These are phyloP conservation scores for Ophioceras dolichostomum DNA, from an alignment of 2,329 filamentous ascomycete genomes.

Conservation along the genomic window DNA sequence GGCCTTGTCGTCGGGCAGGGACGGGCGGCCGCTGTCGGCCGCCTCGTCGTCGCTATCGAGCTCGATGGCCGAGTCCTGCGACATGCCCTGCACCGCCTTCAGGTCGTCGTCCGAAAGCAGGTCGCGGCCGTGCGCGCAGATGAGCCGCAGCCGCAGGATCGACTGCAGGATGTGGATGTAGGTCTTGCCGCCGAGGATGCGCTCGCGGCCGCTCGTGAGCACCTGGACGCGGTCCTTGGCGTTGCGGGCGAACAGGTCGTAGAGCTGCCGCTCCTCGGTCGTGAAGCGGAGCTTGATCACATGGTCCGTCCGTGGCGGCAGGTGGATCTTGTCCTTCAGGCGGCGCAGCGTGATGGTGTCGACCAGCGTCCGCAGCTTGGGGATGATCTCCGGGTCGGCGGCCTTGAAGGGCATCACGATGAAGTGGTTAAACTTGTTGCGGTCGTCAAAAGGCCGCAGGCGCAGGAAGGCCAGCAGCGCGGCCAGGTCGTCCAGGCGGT, in stretches of 20 bases:
- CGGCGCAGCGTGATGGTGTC: constrained; percentile 90
- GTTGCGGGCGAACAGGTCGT: constrained; percentile 74
- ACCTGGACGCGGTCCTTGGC: constrained; percentile 70
- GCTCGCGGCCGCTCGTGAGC: constrained; percentile 52
- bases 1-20: constrained; percentile 56
- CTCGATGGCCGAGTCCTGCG: constrained; percentile 77
- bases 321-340: constrained; percentile 79
- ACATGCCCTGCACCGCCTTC: constrained; percentile 66
- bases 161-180: constrained; percentile 90
- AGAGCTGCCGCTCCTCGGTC: constrained; percentile 60
- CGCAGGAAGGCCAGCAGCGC: constrained; percentile 78
- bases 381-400: constrained; percentile 71
- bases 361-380: constrained; percentile 77
- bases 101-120: constrained; percentile 77
- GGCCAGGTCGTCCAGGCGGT: constrained; percentile 79
- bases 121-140: constrained; percentile 91
- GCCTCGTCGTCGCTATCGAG: constrained; percentile 67
- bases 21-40: constrained; percentile 36
- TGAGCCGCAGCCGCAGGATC: constrained; percentile 76
- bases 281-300: constrained; percentile 66
- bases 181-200: constrained; percentile 67
- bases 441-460: constrained; percentile 74
- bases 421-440: constrained; percentile 60
- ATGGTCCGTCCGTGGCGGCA: constrained; percentile 63
- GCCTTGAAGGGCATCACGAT: constrained; percentile 81